Evolutionary conservation across 495 filamentous ascomycete genomes (phyloP).

Genomic region (Aspergillus diversus): DNA sequence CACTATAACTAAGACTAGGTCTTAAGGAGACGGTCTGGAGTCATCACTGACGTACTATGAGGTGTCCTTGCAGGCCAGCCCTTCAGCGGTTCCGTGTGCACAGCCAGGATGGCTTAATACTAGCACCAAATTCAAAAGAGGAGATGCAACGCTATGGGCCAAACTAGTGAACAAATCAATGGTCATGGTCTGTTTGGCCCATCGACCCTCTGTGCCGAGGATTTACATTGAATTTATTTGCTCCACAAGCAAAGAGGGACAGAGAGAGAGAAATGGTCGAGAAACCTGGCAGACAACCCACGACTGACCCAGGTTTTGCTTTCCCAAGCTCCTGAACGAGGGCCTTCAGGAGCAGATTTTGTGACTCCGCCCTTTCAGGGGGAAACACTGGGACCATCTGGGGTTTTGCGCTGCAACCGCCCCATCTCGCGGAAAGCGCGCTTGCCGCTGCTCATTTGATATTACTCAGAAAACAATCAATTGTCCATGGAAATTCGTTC

Average conservation of each 20-base stretch:
- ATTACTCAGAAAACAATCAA: background rate
- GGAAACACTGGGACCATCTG: conserved; percentile 26
- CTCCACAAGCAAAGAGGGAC: background rate
- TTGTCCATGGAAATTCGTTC: background rate
- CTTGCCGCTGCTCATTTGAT: conserved; percentile 40
- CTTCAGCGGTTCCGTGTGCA: conserved; percentile 17
- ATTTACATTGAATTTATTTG: conserved; percentile 17
- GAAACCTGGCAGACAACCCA: conserved; percentile 23
- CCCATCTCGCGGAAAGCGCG: conserved; percentile 47
- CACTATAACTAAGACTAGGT: conserved; percentile 24
- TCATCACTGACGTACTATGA: conserved; percentile 33
- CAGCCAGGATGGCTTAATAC: conserved; percentile 19
- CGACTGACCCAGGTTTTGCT: conserved; percentile 21
- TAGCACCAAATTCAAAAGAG: conserved; percentile 13
- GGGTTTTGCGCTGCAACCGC: conserved; percentile 48
- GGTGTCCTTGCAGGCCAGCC: conserved; percentile 30
- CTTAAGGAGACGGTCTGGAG: conserved; percentile 23
- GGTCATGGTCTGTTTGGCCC: conserved; percentile 7
- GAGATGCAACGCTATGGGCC: conserved; percentile 22
- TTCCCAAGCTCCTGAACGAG: background rate
- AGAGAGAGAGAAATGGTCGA: conserved; percentile 1
- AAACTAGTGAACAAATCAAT: conserved; percentile 17
- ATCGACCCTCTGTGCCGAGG: conserved; percentile 15
- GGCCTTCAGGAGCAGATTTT: background rate
- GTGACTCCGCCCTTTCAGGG: conserved; percentile 9